phyloP scores from a whole-genome alignment of 495 filamentous ascomycete genomes.

The Rhypophila decipiens region DNA sequence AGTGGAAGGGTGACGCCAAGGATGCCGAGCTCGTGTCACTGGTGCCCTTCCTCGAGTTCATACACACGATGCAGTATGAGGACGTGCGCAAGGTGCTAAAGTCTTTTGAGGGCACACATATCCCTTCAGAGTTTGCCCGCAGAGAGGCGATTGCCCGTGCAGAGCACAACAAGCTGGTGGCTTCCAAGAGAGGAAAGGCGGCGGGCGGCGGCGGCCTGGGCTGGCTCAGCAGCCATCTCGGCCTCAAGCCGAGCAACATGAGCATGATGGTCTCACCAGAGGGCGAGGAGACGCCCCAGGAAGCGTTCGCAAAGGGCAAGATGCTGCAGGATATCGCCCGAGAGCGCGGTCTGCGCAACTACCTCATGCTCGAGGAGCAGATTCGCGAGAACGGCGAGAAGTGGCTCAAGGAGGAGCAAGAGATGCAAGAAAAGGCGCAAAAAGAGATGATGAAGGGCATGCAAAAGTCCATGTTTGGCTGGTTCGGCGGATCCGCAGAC shows the following conservation, averaged over 20 bases:
- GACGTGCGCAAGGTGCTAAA: slow-evolving; percentile 81
- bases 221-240: slow-evolving; percentile 61
- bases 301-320: slow-evolving; percentile 80
- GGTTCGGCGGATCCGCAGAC: slow-evolving; percentile 29
- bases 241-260: slow-evolving; percentile 59
- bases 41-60: slow-evolving; percentile 94
- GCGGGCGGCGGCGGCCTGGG: slow-evolving; percentile 47
- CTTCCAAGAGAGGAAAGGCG: slow-evolving; percentile 60
- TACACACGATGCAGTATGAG: slow-evolving; percentile 82
- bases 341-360: slow-evolving; percentile 83
- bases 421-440: slow-evolving; percentile 73
- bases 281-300: slow-evolving; percentile 61
- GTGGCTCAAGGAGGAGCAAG: slow-evolving; percentile 88
- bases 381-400: slow-evolving; percentile 88
- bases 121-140: slow-evolving; percentile 80
- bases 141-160: slow-evolving; percentile 80
- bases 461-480: slow-evolving; percentile 44
- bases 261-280: slow-evolving; percentile 48
- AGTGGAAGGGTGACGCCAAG: slow-evolving; percentile 77
- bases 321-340: slow-evolving; percentile 91
- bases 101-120: slow-evolving; percentile 78
- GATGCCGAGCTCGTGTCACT: slow-evolving; percentile 80
- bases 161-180: slow-evolving; percentile 70
- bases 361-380: slow-evolving; percentile 79
- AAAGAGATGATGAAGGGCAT: slow-evolving; percentile 87